A percentile compares a stretch with the other conserved stretches of the same genome.
phyloP scores from a whole-genome alignment of 2,329 filamentous ascomycete genomes.

The Xenoacremonium recifei region DNA sequence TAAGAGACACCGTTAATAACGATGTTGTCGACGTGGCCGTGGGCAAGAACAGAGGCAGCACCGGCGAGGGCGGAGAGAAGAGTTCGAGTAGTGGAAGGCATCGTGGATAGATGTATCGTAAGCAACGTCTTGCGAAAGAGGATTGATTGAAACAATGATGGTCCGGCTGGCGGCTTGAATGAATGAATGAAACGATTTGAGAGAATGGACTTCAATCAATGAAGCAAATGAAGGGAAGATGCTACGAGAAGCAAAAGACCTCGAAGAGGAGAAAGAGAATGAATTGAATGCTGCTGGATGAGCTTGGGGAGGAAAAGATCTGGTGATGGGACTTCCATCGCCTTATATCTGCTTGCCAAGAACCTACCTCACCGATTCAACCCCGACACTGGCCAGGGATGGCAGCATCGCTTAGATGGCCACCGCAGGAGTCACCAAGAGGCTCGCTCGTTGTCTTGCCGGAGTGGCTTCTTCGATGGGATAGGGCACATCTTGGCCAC shows the following conservation, averaged over 20 bases:
- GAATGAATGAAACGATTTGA: conserved; percentile 21
- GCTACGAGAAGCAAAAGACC: conserved; percentile 21
- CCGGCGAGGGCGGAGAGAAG: conserved; percentile 25
- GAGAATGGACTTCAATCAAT: conserved; percentile 31
- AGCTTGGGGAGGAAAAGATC: conserved; percentile 19
- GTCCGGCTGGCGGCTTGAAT: conserved; percentile 24
- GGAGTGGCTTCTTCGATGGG: background rate
- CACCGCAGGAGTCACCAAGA: background rate
- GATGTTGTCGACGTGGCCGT: conserved; percentile 28
- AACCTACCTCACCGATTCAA: background rate
- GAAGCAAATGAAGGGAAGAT: conserved; percentile 25
- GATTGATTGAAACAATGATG: conserved; percentile 7
- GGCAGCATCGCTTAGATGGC: background rate
- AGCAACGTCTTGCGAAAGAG: no score
- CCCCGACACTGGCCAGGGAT: background rate
- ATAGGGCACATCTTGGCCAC: background rate
- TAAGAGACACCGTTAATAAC: conserved; percentile 24
- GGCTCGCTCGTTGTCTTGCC: background rate
- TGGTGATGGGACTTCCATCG: background rate
- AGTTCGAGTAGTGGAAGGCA: conserved; percentile 27
- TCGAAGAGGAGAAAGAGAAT: conserved; percentile 21
- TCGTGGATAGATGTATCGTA: conserved; percentile 14
- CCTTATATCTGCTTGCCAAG: conserved; percentile 11
- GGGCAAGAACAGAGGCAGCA: conserved; percentile 25
- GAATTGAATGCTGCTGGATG: conserved; percentile 24